Percentiles rank a stretch among this genome's conserved stretches.
Conservation (phyloP, 2,329 filamentous ascomycete genomes). For the Atkinsonella hypoxylon region DNA sequence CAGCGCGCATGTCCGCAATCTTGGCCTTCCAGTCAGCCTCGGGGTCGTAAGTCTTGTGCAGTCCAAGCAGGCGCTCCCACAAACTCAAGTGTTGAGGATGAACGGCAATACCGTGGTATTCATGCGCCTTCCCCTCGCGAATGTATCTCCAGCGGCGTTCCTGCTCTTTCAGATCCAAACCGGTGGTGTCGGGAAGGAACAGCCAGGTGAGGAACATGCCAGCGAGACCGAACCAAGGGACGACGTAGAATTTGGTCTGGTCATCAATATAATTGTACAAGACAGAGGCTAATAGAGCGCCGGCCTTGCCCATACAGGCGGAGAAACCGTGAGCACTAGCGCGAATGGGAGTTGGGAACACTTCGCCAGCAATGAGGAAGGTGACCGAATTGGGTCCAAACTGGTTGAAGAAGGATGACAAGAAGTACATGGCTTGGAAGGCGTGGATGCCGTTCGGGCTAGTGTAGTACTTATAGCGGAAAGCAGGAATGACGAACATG, state of each 20-base stretch:
- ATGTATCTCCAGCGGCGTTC: constrained; percentile 89
- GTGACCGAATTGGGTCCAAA: constrained; percentile 95
- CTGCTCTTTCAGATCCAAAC: constrained; percentile 92
- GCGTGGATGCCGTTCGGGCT: constrained; percentile 56
- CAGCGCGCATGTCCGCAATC: constrained; percentile 66
- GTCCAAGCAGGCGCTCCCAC: constrained; percentile 73
- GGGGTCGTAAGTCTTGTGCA: constrained; percentile 73
- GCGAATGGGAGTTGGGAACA: constrained; percentile 89
- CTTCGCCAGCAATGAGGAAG: constrained; percentile 90
- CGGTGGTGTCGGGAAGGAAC: constrained; percentile 94
- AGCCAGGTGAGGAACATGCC: constrained; percentile 73
- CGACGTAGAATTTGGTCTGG: constrained; percentile 77
- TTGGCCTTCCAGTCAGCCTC: constrained; percentile 72
- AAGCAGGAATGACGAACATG: constrained; percentile 84
- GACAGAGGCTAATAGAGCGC: constrained; percentile 75
- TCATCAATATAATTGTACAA: constrained; percentile 91
- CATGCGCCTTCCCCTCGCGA: constrained; percentile 58
- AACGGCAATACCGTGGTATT: constrained; percentile 90
- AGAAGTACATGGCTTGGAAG: constrained; percentile 98
- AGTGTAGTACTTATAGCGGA: constrained; percentile 78
- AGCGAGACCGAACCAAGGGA: constrained; percentile 87
- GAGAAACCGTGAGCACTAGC: constrained; percentile 91
- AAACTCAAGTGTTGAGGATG: constrained; percentile 79
- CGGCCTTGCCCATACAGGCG: constrained; percentile 81
- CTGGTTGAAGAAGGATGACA: constrained; percentile 98